These are phyloP conservation scores for Crotalaria pallida DNA, from an alignment of 306 rosid species.

Conservation along the genomic window DNA sequence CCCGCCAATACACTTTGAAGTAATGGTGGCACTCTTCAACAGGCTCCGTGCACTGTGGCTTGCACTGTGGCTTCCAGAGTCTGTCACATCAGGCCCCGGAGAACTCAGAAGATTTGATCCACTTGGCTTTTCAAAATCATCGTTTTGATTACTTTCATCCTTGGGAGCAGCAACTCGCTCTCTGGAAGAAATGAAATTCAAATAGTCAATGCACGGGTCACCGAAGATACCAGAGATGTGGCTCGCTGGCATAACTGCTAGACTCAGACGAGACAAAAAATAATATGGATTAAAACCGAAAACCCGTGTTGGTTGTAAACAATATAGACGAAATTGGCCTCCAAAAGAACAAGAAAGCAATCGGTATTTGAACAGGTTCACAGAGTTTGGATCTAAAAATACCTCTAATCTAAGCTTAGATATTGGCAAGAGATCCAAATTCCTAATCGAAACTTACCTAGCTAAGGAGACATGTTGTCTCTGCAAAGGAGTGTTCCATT, in stretches of 20 bases:
- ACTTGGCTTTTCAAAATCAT: constrained; percentile 45
- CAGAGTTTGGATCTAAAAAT: neutral
- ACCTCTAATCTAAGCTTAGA: neutral
- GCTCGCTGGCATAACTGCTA: neutral
- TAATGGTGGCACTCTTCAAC: constrained; percentile 95
- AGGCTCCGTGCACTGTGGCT: constrained; percentile 50
- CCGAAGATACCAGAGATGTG: neutral
- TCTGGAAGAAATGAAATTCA: constrained; percentile 32
- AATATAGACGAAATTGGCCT: neutral
- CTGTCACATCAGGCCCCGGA: constrained; percentile 32
- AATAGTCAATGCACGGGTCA: neutral
- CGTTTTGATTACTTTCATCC: constrained; percentile 35
- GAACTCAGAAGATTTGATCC: constrained; percentile 55
- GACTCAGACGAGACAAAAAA: neutral
- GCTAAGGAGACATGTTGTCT: constrained; percentile 96
- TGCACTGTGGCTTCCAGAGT: constrained; percentile 33
- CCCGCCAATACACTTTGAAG: constrained; percentile 70
- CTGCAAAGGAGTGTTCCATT: constrained; percentile 65
- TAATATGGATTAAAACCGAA: neutral
- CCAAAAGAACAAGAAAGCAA: neutral
- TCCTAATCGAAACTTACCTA: constrained; percentile 43
- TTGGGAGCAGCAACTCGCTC: constrained; percentile 70
- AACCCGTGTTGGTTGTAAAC: neutral
- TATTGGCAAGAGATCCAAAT: neutral
- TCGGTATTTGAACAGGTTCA: neutral